Evolutionary conservation across 371 early-diverging fungal species (phyloP).

Genomic region (Actinomortierella ambigua): DNA sequence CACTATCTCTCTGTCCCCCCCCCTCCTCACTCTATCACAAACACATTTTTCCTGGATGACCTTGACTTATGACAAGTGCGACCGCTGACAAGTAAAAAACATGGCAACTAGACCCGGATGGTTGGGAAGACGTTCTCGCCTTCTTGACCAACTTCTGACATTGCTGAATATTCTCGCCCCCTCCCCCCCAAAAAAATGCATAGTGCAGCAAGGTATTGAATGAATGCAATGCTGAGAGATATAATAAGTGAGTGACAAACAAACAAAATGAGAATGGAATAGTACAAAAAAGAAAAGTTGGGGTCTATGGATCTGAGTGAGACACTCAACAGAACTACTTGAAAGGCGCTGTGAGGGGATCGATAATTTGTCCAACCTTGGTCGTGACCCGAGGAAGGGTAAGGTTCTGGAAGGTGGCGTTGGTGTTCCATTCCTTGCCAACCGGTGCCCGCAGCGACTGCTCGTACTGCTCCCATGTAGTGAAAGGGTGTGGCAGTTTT

Average conservation of each 20-base stretch:
- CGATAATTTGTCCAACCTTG: constrained; percentile 86
- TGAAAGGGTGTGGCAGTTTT: constrained; percentile 86
- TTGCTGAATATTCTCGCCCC: no score
- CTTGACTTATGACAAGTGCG: no score
- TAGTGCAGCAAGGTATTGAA: no score
- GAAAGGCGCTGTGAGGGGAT: constrained; percentile 75
- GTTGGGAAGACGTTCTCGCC: no score
- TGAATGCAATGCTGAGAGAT: no score
- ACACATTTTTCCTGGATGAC: no score
- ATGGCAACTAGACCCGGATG: no score
- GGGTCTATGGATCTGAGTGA: neutral
- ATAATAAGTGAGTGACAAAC: neutral
- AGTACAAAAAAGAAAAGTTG: neutral
- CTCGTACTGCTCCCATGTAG: constrained; percentile 88
- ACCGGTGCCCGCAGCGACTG: constrained; percentile 81
- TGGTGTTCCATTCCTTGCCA: constrained; percentile 96
- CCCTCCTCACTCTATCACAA: no score
- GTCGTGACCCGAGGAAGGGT: constrained; percentile 85
- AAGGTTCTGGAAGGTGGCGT: constrained; percentile 67
- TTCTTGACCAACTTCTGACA: no score
- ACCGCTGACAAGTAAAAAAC: no score
- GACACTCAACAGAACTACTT: constrained; percentile 36
- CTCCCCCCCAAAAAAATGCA: no score
- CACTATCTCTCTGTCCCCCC: no score
- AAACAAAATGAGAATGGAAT: neutral